phyloP scores from a whole-genome alignment of 352 stramenopile species.

The Albugo candida region DNA sequence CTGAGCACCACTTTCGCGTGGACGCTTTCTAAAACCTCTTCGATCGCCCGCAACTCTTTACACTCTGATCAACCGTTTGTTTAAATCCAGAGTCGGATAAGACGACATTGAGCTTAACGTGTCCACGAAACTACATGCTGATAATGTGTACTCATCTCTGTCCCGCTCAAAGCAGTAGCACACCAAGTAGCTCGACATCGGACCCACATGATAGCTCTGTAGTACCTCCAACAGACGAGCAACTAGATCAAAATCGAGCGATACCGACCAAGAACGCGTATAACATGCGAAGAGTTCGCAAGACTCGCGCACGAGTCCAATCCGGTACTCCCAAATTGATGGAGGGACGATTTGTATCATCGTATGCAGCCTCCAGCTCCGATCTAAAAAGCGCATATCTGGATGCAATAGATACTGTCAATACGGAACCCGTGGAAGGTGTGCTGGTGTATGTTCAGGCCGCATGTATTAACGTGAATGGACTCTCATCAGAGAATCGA shows the following conservation, averaged over 20 bases:
- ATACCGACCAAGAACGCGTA: slow-evolving; percentile 14
- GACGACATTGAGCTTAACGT: no score
- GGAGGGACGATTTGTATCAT: slow-evolving; percentile 35
- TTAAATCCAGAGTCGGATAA: no score
- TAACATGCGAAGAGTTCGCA: slow-evolving; percentile 52
- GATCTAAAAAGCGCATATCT: slow-evolving; percentile 38
- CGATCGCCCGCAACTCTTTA: no score
- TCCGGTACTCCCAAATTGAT: slow-evolving; percentile 34
- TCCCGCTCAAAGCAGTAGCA: no score
- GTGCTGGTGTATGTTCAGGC: slow-evolving; percentile 66
- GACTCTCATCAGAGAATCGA: slow-evolving; percentile 18
- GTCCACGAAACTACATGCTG: no score
- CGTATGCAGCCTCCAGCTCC: slow-evolving; percentile 17
- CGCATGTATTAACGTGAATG: slow-evolving; percentile 48
- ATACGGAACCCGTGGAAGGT: slow-evolving; percentile 48
- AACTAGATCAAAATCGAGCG: no score
- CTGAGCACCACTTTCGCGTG: no score
- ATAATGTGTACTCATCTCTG: no score
- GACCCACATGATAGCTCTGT: no score
- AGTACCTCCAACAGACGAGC: no score
- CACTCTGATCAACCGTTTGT: no score
- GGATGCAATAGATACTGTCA: slow-evolving; percentile 48
- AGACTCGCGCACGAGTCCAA: slow-evolving; percentile 53
- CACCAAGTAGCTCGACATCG: slow-evolving; percentile 1
- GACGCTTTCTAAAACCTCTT: no score